Conservation (phyloP, 1,139 yeast species). For the Suhomyces yuchorum region DNA sequence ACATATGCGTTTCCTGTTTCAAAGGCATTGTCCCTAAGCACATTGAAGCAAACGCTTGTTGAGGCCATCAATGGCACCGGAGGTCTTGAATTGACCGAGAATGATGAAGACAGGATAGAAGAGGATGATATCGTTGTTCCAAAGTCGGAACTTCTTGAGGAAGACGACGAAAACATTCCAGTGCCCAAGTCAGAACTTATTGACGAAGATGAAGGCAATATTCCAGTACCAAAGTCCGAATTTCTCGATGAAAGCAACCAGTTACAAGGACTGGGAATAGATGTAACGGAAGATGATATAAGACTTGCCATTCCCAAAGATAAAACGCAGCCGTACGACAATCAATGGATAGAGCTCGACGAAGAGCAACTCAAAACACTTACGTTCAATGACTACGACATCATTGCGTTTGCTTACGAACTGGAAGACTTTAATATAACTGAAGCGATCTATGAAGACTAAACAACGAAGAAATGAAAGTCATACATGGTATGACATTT, state of each 20-base stretch:
- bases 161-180: constrained; percentile 26
- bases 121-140: constrained; percentile 32
- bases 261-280: neutral
- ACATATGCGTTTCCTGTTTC: constrained; percentile 48
- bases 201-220: constrained; percentile 17
- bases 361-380: constrained; percentile 28
- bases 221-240: constrained; percentile 4
- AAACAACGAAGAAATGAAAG: constrained; percentile 11
- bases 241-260: neutral
- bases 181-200: constrained; percentile 34
- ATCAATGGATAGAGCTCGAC: constrained; percentile 42
- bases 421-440: constrained; percentile 42
- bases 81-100: constrained; percentile 37
- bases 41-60: constrained; percentile 36
- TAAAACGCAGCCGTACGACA: constrained; percentile 39
- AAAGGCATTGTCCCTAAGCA: constrained; percentile 22
- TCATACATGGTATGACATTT: constrained; percentile 5
- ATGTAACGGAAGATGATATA: constrained; percentile 25
- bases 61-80: constrained; percentile 49
- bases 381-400: constrained; percentile 40
- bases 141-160: constrained; percentile 28
- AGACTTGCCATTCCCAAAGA: constrained; percentile 47
- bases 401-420: constrained; percentile 42
- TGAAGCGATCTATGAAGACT: constrained; percentile 48
- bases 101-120: constrained; percentile 19